A percentile compares a stretch with the other conserved stretches of the same genome.
Conservation (phyloP, 2,329 filamentous ascomycete genomes). For the Cordyceps cicadae region DNA sequence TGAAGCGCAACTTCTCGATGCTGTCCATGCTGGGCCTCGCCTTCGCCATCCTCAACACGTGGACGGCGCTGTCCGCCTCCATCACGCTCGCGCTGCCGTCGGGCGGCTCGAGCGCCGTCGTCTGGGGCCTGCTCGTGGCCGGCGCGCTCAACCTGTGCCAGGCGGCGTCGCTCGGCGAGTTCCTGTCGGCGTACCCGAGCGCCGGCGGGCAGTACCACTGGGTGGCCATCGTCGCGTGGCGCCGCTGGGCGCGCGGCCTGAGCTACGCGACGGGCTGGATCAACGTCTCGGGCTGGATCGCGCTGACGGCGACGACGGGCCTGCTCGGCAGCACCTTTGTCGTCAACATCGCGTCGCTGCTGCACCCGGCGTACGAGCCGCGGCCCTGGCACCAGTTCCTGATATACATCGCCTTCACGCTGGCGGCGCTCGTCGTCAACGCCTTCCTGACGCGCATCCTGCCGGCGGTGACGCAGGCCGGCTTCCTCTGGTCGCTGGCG, state of each 20-base stretch:
- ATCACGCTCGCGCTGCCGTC: slow-evolving; percentile 50
- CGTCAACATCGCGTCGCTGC: slow-evolving; percentile 54
- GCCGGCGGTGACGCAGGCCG: slow-evolving; percentile 58
- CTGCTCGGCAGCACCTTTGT: slow-evolving; percentile 60
- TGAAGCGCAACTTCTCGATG: slow-evolving; percentile 42
- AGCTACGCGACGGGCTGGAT: slow-evolving; percentile 69
- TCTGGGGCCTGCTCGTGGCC: slow-evolving; percentile 59
- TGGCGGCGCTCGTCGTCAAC: slow-evolving; percentile 56
- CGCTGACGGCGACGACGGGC: slow-evolving; percentile 59
- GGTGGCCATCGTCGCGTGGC: slow-evolving; percentile 58
- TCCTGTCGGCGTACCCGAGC: slow-evolving; percentile 55
- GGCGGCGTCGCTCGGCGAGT: slow-evolving; percentile 62
- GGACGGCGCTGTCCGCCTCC: slow-evolving; percentile 41
- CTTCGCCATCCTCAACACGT: slow-evolving; percentile 42
- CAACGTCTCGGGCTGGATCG: slow-evolving; percentile 64
- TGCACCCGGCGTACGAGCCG: slow-evolving; percentile 47
- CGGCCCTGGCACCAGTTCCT: slow-evolving; percentile 65
- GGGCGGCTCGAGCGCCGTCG: slow-evolving; percentile 61
- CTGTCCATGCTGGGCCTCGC: slow-evolving; percentile 40
- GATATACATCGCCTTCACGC: slow-evolving; percentile 58
- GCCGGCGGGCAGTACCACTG: slow-evolving; percentile 62
- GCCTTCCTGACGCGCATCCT: slow-evolving; percentile 50
- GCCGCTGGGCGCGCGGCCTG: slow-evolving; percentile 50
- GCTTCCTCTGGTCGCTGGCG: slow-evolving; percentile 61
- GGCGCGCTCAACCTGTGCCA: slow-evolving; percentile 63